These are phyloP conservation scores for Aphanomyces invadans DNA, from an alignment of 352 stramenopile genomes.

Conservation along the genomic window DNA sequence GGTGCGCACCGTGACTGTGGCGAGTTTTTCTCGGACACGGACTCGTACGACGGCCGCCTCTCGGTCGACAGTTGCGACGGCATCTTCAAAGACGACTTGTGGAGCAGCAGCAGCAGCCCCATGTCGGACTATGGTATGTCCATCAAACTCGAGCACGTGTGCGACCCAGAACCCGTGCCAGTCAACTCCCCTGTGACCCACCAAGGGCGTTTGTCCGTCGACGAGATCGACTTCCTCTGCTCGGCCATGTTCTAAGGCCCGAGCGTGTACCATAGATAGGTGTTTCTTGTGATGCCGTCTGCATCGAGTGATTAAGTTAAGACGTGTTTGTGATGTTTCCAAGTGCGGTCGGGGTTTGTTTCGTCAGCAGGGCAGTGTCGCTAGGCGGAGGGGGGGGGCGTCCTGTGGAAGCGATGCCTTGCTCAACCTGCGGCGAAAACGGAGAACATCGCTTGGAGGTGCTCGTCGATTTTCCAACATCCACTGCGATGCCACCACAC, in stretches of 20 bases:
- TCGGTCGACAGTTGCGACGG: conserved; percentile 40
- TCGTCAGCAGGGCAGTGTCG: too few relatives aligned
- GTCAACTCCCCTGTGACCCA: conserved; percentile 22
- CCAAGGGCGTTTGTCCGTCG: conserved; percentile 42
- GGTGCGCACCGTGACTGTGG: conserved; percentile 16
- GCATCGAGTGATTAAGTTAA: neutral
- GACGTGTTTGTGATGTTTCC: neutral
- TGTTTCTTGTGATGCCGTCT: neutral
- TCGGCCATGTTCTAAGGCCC: conserved; percentile 50
- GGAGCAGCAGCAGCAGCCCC: conserved; percentile 11
- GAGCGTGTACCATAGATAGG: neutral
- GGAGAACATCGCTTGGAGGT: too few relatives aligned
- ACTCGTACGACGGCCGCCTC: conserved; percentile 43
- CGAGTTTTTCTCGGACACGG: conserved; percentile 58
- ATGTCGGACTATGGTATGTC: conserved; percentile 3
- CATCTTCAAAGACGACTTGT: conserved; percentile 22
- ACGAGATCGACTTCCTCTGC: conserved; percentile 83
- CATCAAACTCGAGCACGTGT: conserved; percentile 22
- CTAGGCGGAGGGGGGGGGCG: too few relatives aligned
- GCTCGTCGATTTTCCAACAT: too few relatives aligned
- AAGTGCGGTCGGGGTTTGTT: too few relatives aligned
- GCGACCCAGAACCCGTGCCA: conserved; percentile 18
- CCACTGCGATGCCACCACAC: too few relatives aligned
- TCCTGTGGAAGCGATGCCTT: too few relatives aligned
- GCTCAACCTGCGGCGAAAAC: too few relatives aligned